Percentiles rank a stretch among this genome's conserved stretches.
Conservation (phyloP, 2,329 filamentous ascomycete species). For the Alternaria gaisen region DNA sequence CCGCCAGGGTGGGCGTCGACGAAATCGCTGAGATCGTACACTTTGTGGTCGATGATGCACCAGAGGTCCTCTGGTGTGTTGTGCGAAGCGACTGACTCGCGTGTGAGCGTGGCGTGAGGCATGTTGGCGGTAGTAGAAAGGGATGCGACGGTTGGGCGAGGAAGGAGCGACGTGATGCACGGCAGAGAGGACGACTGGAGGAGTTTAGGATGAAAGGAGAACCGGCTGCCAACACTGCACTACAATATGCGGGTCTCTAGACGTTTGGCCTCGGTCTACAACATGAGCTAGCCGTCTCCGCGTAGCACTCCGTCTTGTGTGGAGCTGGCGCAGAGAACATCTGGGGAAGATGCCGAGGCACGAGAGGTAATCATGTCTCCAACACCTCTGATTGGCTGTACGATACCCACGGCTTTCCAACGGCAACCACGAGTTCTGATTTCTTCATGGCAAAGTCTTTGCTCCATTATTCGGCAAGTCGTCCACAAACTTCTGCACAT, state of each 20-base stretch:
- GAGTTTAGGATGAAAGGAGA: conserved; percentile 8
- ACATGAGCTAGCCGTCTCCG: conserved; percentile 28
- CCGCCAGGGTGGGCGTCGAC: conserved; percentile 86
- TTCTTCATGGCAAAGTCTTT: not conserved
- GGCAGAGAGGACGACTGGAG: not conserved
- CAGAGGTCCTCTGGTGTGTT: conserved; percentile 79
- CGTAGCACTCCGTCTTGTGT: conserved; percentile 23
- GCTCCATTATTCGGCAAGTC: not conserved
- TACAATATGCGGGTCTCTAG: conserved; percentile 20
- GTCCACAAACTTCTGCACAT: not conserved
- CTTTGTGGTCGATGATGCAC: conserved; percentile 86
- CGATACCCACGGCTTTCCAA: not conserved
- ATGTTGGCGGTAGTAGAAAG: conserved; percentile 27
- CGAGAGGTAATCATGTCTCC: conserved; percentile 3
- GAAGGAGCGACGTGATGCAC: not conserved
- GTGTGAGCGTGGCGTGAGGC: conserved; percentile 53
- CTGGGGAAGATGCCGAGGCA: conserved; percentile 37
- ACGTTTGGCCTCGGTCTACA: conserved; percentile 28
- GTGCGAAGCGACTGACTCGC: conserved; percentile 75
- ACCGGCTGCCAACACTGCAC: not conserved
- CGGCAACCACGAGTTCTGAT: not conserved
- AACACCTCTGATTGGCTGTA: conserved; percentile 1
- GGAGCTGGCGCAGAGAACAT: conserved; percentile 21
- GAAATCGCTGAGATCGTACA: conserved; percentile 89
- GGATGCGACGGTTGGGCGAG: not conserved